phyloP scores from a whole-genome alignment of 202 grass and related monocot genomes.

The Panicum hallii region DNA sequence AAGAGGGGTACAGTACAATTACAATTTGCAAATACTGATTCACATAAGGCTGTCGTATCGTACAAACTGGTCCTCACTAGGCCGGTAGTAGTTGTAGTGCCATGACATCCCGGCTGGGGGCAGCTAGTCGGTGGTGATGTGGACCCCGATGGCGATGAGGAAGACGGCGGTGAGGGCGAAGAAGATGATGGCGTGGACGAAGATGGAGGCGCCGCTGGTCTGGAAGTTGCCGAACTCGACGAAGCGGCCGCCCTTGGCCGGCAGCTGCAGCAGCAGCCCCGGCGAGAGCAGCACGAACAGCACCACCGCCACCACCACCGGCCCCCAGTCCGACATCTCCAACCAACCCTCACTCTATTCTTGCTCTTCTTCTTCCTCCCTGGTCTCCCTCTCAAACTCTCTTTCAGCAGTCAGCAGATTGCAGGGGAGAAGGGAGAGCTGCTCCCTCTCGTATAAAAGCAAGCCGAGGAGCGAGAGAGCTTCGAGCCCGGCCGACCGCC shows the following conservation, averaged over 20 bases:
- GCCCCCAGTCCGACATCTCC: constrained; percentile 61
- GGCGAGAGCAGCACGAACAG: constrained; percentile 66
- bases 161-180: constrained; percentile 58
- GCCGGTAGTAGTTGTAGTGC: no score
- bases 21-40: background rate
- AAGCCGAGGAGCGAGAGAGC: no score
- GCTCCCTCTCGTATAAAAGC: background rate
- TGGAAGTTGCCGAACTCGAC: constrained; percentile 61
- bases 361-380: no score
- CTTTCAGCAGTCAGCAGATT: no score
- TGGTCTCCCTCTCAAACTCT: background rate
- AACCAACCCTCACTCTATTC: no score
- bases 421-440: background rate
- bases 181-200: constrained; percentile 64
- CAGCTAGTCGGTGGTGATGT: constrained; percentile 43
- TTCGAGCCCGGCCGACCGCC: background rate
- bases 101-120: no score
- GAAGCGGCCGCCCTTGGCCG: constrained; percentile 40
- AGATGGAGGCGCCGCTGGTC: constrained; percentile 56
- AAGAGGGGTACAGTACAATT: background rate
- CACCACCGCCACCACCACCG: constrained; percentile 53
- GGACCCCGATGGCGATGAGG: constrained; percentile 59
- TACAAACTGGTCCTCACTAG: no score
- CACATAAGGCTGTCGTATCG: no score
- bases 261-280: constrained; percentile 55